A percentile compares a stretch with the other conserved stretches of the same genome.
Evolutionary conservation across 148 eudicot genomes (phyloP).

Genomic region (Salicornia ramosissima): DNA sequence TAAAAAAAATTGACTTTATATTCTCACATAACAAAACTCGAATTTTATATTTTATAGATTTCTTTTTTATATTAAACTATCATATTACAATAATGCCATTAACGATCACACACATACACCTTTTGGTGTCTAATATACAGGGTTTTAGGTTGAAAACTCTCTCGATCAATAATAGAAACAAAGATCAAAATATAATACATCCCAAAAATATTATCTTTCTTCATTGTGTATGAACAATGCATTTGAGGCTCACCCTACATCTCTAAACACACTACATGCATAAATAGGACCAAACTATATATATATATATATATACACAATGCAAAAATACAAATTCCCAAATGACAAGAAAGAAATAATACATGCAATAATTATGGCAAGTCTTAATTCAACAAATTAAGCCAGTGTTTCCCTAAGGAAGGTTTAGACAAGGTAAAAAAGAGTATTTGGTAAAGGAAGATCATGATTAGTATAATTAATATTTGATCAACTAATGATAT

Average conservation of each 20-base stretch:
- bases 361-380: not conserved
- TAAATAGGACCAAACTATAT: conserved; percentile 3
- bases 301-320: too few relatives aligned
- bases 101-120: too few relatives aligned
- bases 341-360: not conserved
- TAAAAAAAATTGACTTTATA: too few relatives aligned
- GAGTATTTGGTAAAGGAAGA: conserved; percentile 35
- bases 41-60: too few relatives aligned
- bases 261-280: not conserved
- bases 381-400: conserved; percentile 10
- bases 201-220: too few relatives aligned
- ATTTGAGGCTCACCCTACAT: not conserved
- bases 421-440: conserved; percentile 24
- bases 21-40: too few relatives aligned
- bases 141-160: too few relatives aligned
- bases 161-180: too few relatives aligned
- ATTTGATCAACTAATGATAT: conserved; percentile 56
- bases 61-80: too few relatives aligned
- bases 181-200: too few relatives aligned
- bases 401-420: conserved; percentile 24
- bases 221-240: not conserved
- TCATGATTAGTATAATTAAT: conserved; percentile 31
- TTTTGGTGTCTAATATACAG: too few relatives aligned
- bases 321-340: not conserved
- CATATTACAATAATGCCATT: too few relatives aligned